Percentiles rank a stretch among this genome's conserved stretches.
phyloP scores from a whole-genome alignment of 805 yeast species.

The Yarrowia bubula region DNA sequence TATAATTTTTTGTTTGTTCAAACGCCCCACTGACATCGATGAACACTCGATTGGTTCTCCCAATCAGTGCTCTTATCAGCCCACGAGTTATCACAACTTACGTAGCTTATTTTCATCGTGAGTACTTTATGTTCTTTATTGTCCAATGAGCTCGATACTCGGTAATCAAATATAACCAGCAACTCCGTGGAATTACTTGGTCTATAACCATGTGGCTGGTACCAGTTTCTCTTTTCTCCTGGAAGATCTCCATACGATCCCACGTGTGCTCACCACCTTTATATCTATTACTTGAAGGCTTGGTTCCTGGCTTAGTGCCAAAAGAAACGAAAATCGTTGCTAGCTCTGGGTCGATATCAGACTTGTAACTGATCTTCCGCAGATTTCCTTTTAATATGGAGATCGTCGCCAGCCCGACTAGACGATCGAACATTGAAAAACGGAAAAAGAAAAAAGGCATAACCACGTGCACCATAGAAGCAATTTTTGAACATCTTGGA shows the following conservation, averaged over 20 bases:
- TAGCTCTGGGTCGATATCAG: neutral
- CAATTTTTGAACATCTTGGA: too few species aligned
- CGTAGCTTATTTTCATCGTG: neutral
- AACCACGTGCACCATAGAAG: neutral
- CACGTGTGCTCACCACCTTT: neutral
- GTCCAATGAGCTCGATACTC: too few species aligned
- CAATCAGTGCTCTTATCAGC: constrained; percentile 11
- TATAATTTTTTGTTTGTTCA: too few species aligned
- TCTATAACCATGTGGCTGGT: neutral
- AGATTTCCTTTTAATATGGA: neutral
- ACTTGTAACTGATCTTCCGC: neutral
- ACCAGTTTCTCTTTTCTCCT: neutral
- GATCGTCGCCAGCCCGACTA: neutral
- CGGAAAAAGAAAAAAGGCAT: neutral
- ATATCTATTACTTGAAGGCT: neutral
- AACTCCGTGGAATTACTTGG: neutral
- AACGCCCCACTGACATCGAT: neutral
- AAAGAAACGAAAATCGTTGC: constrained; percentile 3
- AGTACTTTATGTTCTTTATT: neutral
- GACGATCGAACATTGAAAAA: neutral
- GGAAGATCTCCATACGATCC: neutral
- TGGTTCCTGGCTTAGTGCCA: neutral
- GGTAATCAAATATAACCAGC: too few species aligned
- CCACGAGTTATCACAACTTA: neutral
- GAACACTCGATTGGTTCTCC: neutral